Evolutionary conservation across 2,329 filamentous ascomycete genomes (phyloP), one percentile per base, ranked within the genome.

Genomic region (Hypoxylon rubiginosum): DNA sequence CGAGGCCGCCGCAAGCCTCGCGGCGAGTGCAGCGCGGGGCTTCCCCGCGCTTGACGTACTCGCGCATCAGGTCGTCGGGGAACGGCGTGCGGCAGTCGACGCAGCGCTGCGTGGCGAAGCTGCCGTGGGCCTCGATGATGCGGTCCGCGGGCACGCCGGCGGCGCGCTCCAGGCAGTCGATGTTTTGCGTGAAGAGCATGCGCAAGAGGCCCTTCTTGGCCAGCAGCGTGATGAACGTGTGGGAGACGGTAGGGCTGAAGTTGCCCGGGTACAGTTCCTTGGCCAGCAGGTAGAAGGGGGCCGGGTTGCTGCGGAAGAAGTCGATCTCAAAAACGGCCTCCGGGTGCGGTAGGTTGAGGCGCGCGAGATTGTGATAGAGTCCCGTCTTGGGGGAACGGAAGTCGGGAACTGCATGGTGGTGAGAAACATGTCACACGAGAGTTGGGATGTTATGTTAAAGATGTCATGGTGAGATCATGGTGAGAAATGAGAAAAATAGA

Each of bases 121-220:
- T 97, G 49, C 96, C 96, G 78, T 99, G 96, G 0, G 96, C 96
- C 80, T 98, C 95, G 32, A 99, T 85, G 53, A 99, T 94, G 78
- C 87, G 90, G 1, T 95, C 89, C 0, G 83, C 85, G 0, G 94
- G 92, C 0, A 99, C 90, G 26, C 96, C 96, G 11, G 95, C 96
- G 71, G 88, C 86, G 21, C 94, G 88, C 80, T 99, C 96, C 11
- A 99, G 85, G 74, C 94, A 97, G 81, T 99, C 96, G 71, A 99
- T 98, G 76, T 99, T 99, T 77, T 99, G 96, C 0, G 96, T 97
- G 79, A 98, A 99, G 57, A 96, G 87, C 83, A 94, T 96, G 70
- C 91, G 82, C 24, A 99, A 82, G 43, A 95, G 82, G 3, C 88
- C 89, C 80, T 97, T 97, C 65, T 90, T 83, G 62, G 94, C 87